phyloP scores from a whole-genome alignment of 805 yeast genomes.

The Ogataea ganodermae region DNA sequence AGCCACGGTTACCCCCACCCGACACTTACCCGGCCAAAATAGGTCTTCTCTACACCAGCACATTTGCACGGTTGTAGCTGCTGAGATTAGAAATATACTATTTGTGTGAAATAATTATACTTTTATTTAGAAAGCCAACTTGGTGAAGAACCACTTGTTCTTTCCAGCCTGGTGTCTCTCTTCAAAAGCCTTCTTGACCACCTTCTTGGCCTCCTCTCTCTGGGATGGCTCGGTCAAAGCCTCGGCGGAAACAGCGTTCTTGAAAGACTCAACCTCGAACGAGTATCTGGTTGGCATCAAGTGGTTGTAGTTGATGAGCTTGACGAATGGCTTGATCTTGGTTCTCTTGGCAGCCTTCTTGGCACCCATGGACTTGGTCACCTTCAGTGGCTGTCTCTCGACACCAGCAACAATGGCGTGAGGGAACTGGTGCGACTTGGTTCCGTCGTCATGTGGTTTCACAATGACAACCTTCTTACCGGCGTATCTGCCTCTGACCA shows the following conservation, averaged over 20 bases:
- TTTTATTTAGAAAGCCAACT: conserved; percentile 46
- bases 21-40: not conserved
- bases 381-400: conserved; percentile 97
- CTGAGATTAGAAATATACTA: conserved; percentile 14
- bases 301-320: conserved; percentile 99
- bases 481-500: conserved; percentile 99
- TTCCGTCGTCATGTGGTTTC: conserved; percentile 97
- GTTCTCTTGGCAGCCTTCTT: conserved; percentile 97
- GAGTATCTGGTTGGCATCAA: conserved; percentile 99
- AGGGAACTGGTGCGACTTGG: conserved; percentile 98
- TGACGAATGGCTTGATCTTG: conserved; percentile 98
- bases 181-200: conserved; percentile 98
- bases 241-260: conserved; percentile 87
- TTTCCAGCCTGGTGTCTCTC: conserved; percentile 99
- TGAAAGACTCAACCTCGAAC: conserved; percentile 94
- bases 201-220: conserved; percentile 98
- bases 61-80: conserved; percentile 3
- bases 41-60: not conserved
- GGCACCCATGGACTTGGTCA: conserved; percentile 90
- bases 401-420: conserved; percentile 99
- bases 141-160: conserved; percentile 99
- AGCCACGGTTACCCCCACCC: too few species aligned
- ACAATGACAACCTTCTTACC: conserved; percentile 99
- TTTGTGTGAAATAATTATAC: conserved; percentile 18
- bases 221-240: conserved; percentile 97